A percentile compares a stretch with the other conserved stretches of the same genome.
phyloP scores from a whole-genome alignment of 169 alveolate genomes.

The Ichthyophthirius multifiliis region DNA sequence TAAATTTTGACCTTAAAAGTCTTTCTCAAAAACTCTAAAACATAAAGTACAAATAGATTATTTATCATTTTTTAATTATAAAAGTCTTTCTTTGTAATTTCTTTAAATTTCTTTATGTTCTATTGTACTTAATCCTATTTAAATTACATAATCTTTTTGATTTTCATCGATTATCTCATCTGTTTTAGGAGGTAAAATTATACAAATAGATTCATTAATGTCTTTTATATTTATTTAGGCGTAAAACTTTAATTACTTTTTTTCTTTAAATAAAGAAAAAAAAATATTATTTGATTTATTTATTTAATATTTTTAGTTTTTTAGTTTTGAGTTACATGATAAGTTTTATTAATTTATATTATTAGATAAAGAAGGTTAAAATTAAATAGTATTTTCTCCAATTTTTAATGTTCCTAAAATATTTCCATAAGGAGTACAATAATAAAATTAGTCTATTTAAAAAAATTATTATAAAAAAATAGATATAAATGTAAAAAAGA shows the following conservation, averaged over 20 bases:
- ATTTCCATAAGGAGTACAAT: slow-evolving; percentile 7
- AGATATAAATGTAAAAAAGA: too few species aligned
- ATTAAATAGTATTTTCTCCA: not conserved
- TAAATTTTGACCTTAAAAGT: not conserved
- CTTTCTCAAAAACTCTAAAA: not conserved
- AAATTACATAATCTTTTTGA: not conserved
- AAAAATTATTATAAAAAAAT: not conserved
- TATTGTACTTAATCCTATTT: not conserved
- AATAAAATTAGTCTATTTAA: not conserved
- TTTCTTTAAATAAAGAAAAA: not conserved
- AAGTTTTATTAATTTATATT: not conserved
- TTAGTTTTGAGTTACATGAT: not conserved
- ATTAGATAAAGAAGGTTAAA: not conserved
- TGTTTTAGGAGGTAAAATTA: not conserved
- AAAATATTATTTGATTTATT: too few species aligned
- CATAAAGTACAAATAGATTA: not conserved
- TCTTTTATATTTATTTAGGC: not conserved
- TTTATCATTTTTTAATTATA: not conserved
- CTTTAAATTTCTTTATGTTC: not conserved
- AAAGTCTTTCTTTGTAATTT: not conserved
- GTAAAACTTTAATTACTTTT: not conserved
- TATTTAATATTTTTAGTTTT: not conserved
- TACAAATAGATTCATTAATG: not conserved
- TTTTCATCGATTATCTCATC: not conserved
- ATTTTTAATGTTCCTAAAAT: not conserved